Conservation (phyloP, 129 eudicot species). For the Artemisia annua region DNA sequence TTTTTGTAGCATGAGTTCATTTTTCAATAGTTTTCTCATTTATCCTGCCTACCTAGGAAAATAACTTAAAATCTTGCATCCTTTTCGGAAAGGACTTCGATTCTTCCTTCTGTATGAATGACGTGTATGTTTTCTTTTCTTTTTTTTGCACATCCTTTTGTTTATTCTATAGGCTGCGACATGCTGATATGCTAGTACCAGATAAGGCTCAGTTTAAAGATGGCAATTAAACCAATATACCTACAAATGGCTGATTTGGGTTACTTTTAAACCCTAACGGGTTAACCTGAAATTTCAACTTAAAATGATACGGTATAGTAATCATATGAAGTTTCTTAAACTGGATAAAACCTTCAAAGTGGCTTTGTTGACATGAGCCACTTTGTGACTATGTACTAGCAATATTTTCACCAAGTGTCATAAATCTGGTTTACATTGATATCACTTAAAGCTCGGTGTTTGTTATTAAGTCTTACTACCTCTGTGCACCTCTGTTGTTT, state of each 20-base stretch:
- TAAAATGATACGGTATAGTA: neutral
- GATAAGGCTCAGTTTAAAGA: neutral
- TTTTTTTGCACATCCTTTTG: neutral
- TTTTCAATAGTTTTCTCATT: neutral
- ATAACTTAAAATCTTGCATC: neutral
- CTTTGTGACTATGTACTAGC: no score
- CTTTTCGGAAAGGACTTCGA: neutral
- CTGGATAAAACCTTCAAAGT: neutral
- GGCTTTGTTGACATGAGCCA: neutral
- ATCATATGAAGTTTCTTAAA: neutral
- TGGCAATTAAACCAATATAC: neutral
- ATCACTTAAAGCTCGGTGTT: neutral
- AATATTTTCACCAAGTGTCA: no score
- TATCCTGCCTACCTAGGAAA: slow-evolving; percentile 16
- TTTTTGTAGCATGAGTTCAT: neutral
- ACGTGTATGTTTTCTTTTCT: neutral
- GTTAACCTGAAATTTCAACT: neutral
- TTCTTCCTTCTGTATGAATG: no score
- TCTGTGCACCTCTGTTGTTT: slow-evolving; percentile 9
- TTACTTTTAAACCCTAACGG: neutral
- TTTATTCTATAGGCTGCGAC: neutral
- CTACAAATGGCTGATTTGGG: neutral
- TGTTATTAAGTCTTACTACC: slow-evolving; percentile 20
- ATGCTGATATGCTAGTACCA: neutral
- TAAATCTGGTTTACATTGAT: no score